Evolutionary conservation across 1,139 yeast species (phyloP), one percentile per base, ranked within the genome.

Genomic region (Candida glucosophila): DNA sequence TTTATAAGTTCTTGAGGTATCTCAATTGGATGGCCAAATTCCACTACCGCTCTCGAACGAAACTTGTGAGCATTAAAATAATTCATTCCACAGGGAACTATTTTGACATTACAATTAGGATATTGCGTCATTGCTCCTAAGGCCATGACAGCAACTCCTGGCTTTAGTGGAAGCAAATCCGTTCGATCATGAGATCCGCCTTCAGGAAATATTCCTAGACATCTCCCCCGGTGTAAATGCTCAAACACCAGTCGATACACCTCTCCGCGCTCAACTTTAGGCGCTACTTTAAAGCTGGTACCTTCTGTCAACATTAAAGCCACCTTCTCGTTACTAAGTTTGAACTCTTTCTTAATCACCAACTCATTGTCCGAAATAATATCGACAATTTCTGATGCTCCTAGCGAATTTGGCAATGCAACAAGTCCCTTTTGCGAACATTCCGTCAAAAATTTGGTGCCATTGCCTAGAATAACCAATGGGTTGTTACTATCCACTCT

Each of bases 121-220:
- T 53, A 53, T 12, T 44, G 38, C 3, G 62, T 56, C n/a, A 49
- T 50, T 2, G 66, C 58, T 3, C 71, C 71, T 16, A 64, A 43
- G 0, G 70, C 71, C 69, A 64, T 63, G 22, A 64, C 59, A 1
- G 71, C 70, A 12, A 64, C 70, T 2, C 71, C 73, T 3, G 58
- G 68, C 34, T 55, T 67, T 39, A 54, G 52, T 19, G 69, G 69
- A 15, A 64, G 47, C 35, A 55, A 37, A 40, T 57, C 44, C 29
- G 67, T 43, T 29, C 67, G 55, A 47, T 47, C 58, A 53, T 62
- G 58, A 30, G 64, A 53, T 5, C 67, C 62, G 22, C 72, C 58
- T 54, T 67, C 90, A 1, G 88, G 86, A 39, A 78, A 79, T 25
- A 79, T 76, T 2, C 82, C 83, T 28, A 79, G 60, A 11, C 73